phyloP scores from a whole-genome alignment of 768 basidiomycete species.

The Mycena chlorophos region DNA sequence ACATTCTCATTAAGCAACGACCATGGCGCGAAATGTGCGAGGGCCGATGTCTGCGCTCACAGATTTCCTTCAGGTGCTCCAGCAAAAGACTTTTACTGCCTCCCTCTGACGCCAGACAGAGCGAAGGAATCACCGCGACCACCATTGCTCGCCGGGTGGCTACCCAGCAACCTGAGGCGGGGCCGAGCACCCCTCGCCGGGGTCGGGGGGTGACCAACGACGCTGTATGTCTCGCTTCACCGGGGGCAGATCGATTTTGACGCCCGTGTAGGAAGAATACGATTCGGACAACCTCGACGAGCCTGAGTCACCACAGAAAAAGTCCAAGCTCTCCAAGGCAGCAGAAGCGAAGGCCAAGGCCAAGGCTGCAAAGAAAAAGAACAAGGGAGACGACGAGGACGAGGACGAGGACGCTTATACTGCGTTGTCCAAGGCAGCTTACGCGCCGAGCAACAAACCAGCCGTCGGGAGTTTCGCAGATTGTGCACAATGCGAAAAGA shows the following conservation, averaged over 20 bases:
- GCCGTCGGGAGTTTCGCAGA: slow-evolving; percentile 75
- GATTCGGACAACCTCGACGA: slow-evolving; percentile 79
- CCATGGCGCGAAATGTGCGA: slow-evolving; percentile 56
- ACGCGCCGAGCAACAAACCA: slow-evolving; percentile 48
- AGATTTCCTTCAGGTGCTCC: slow-evolving; percentile 69
- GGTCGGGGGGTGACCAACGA: slow-evolving; percentile 4
- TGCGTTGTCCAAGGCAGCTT: slow-evolving; percentile 54
- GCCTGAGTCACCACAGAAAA: slow-evolving; percentile 51
- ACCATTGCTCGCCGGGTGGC: slow-evolving; percentile 45
- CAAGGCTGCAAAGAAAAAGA: slow-evolving; percentile 43
- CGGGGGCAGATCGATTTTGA: background rate
- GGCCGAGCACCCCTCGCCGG: slow-evolving; percentile 37
- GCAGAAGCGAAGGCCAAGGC: slow-evolving; percentile 43
- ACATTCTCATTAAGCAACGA: slow-evolving; percentile 15
- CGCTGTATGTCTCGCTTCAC: slow-evolving; percentile 5
- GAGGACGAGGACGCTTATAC: slow-evolving; percentile 71
- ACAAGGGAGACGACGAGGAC: slow-evolving; percentile 48
- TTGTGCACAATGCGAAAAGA: slow-evolving; percentile 80
- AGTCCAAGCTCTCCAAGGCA: slow-evolving; percentile 55
- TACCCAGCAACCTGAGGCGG: slow-evolving; percentile 42
- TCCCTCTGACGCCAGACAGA: slow-evolving; percentile 30
- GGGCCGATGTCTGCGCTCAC: slow-evolving; percentile 85
- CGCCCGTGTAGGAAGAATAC: slow-evolving; percentile 42
- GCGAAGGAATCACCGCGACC: slow-evolving; percentile 48
- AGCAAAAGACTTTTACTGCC: background rate